phyloP scores from a whole-genome alignment of 495 filamentous ascomycete genomes.

The Astrothelium macrocarpum region DNA sequence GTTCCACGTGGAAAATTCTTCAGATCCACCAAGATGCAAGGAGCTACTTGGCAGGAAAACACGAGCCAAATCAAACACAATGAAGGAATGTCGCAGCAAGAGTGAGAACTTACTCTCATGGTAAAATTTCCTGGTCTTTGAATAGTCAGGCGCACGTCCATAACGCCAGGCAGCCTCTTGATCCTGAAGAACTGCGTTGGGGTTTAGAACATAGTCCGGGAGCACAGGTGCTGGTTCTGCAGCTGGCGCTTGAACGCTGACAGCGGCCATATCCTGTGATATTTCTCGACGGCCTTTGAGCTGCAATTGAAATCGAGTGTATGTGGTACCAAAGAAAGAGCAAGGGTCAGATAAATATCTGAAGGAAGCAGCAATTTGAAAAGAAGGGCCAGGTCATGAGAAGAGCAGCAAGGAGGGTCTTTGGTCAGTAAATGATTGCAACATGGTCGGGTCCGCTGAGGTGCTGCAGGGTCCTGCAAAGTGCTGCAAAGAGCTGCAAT shows the following conservation, averaged over 20 bases:
- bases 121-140: conserved; percentile 45
- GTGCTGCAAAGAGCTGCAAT: not conserved
- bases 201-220: conserved; percentile 52
- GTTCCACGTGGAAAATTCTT: not conserved
- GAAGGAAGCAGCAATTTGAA: not conserved
- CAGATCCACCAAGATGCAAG: not conserved
- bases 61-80: not conserved
- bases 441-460: not conserved
- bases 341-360: not conserved
- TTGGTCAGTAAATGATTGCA: not conserved
- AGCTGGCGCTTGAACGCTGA: conserved; percentile 16
- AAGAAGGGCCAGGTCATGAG: not conserved
- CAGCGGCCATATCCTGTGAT: conserved; percentile 12
- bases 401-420: not conserved
- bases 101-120: conserved; percentile 37
- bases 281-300: not conserved
- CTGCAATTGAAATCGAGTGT: not conserved
- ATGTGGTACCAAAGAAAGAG: not conserved
- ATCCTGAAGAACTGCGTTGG: conserved; percentile 51
- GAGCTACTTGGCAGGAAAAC: not conserved
- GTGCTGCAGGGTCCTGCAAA: not conserved
- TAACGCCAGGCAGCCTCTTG: conserved; percentile 46
- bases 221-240: conserved; percentile 29
- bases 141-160: conserved; percentile 50
- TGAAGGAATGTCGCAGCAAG: not conserved